phyloP scores from a whole-genome alignment of 148 eudicot species.

The Talinum fruticosum region DNA sequence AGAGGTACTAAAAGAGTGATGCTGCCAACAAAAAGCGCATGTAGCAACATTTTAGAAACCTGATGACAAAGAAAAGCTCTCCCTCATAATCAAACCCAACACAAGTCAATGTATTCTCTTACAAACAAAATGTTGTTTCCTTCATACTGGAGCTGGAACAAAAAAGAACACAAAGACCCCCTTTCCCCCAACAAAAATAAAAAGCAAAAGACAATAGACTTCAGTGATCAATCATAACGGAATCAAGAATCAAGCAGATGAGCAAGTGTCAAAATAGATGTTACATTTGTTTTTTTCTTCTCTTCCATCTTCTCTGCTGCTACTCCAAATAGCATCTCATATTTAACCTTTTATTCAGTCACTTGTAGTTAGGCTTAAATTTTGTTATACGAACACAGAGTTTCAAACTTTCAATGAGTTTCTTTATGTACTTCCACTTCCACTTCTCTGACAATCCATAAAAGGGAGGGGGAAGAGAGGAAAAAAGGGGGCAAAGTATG shows the following conservation, averaged over 20 bases:
- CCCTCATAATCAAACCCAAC: neutral
- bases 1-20: neutral
- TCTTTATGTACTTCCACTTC: constrained; percentile 10
- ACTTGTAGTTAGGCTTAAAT: neutral
- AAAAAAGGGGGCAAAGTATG: neutral
- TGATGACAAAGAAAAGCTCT: neutral
- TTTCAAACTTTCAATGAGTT: no score
- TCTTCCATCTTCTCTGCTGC: no score
- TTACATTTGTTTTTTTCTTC: no score
- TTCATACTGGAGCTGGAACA: neutral
- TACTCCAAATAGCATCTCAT: no score
- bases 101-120: neutral
- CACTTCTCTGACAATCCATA: neutral
- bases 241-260: no score
- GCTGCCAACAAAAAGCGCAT: neutral
- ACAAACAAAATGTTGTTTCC: neutral
- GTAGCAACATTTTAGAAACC: neutral
- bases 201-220: no score
- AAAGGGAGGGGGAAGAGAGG: neutral
- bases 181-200: neutral
- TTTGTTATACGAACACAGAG: no score
- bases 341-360: no score
- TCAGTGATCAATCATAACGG: no score
- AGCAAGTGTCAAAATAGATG: no score
- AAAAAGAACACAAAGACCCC: neutral